A percentile compares a stretch with the other conserved stretches of the same genome.
Conservation (phyloP, 1,139 yeast species). For the Candida labiduridarum region DNA sequence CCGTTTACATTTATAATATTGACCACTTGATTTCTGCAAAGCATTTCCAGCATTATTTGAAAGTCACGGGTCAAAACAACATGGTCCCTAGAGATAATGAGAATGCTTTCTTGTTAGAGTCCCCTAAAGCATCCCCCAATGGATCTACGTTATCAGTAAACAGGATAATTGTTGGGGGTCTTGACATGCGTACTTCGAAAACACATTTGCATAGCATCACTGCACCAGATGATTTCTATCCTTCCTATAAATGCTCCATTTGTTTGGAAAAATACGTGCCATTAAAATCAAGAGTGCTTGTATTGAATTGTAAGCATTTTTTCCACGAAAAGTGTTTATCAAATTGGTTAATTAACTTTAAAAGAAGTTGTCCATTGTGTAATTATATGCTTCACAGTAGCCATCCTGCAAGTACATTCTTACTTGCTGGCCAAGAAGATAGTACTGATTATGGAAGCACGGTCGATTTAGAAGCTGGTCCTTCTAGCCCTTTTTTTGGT, state of each 20-base stretch:
- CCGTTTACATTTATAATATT: constrained; percentile 42
- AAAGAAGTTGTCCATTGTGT: constrained; percentile 49
- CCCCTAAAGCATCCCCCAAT: constrained; percentile 16
- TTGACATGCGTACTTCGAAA: constrained; percentile 28
- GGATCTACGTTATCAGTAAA: constrained; percentile 25
- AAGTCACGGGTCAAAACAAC: constrained; percentile 25
- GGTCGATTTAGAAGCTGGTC: constrained; percentile 21
- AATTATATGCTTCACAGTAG: constrained; percentile 28
- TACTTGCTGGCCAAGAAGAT: constrained; percentile 25
- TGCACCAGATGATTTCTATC: constrained; percentile 40
- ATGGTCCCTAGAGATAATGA: constrained; percentile 14
- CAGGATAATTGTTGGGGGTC: constrained; percentile 33
- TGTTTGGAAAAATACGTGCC: constrained; percentile 46
- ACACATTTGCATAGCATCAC: constrained; percentile 27
- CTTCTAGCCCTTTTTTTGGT: constrained; percentile 9
- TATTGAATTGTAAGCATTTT: constrained; percentile 48
- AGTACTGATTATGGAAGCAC: constrained; percentile 22
- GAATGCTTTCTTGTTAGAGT: constrained; percentile 11
- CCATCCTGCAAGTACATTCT: constrained; percentile 5
- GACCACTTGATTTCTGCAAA: constrained; percentile 36
- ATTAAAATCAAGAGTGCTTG: constrained; percentile 39
- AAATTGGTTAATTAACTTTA: constrained; percentile 49
- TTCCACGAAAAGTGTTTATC: constrained; percentile 48
- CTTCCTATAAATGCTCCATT: constrained; percentile 48
- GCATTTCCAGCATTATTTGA: constrained; percentile 31